Conservation (phyloP, 2,329 filamentous ascomycete genomes). For the Eutypella sp. region DNA sequence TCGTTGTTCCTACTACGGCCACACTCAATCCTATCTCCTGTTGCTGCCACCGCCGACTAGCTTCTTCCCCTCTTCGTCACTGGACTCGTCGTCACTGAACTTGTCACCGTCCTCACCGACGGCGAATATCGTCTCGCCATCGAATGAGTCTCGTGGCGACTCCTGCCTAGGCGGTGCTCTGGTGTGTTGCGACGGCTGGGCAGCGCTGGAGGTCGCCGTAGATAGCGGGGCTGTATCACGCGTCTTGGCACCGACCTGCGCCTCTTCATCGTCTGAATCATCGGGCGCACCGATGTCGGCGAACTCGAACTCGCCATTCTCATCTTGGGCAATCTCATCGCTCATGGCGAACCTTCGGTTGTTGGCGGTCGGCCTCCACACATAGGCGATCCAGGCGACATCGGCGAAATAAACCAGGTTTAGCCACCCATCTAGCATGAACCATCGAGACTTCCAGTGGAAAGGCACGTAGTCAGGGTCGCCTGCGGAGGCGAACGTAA, state of each 20-base stretch:
- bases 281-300: constrained; percentile 78
- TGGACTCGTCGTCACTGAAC: constrained; percentile 69
- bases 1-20: too few relatives aligned
- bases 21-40: constrained; percentile 32
- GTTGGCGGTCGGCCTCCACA: constrained; percentile 95
- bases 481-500: constrained; percentile 81
- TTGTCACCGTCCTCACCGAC: constrained; percentile 81
- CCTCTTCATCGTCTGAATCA: constrained; percentile 57
- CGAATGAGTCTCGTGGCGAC: constrained; percentile 51
- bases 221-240: constrained; percentile 20
- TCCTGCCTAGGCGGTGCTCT: constrained; percentile 35
- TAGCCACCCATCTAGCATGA: constrained; percentile 93
- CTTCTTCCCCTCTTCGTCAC: constrained; percentile 51
- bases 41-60: constrained; percentile 47
- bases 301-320: constrained; percentile 92
- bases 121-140: constrained; percentile 94
- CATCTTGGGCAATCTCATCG: constrained; percentile 97
- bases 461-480: constrained; percentile 89
- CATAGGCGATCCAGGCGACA: constrained; percentile 86
- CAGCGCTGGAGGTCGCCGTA: constrained; percentile 10
- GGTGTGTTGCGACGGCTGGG: constrained; percentile 16
- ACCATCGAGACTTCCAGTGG: constrained; percentile 98
- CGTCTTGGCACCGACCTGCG: constrained; percentile 38
- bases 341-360: constrained; percentile 98
- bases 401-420: constrained; percentile 95